phyloP scores from a whole-genome alignment of 2,329 filamentous ascomycete species.

The Paecilomyces formosus region DNA sequence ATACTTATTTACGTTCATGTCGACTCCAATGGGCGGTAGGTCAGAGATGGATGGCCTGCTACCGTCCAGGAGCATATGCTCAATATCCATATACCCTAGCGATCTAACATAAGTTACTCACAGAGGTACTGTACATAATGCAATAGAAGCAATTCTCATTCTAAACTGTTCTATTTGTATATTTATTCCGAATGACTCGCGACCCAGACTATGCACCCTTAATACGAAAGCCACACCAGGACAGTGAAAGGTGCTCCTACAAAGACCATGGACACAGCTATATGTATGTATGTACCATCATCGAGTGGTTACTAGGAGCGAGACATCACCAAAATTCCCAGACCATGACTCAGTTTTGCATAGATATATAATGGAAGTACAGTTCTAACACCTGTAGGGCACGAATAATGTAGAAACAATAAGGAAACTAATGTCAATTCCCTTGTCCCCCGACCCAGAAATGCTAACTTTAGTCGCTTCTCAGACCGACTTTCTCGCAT shows the following conservation, averaged over 20 bases:
- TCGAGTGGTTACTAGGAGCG: not conserved
- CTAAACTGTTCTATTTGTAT: not conserved
- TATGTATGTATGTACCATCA: not conserved
- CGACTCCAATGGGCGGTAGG: not conserved
- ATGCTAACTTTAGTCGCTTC: conserved; percentile 27
- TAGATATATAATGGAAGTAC: not conserved
- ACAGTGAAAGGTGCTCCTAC: not conserved
- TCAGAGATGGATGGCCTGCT: not conserved
- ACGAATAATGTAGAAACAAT: not conserved
- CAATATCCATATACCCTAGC: not conserved
- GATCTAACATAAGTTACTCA: not conserved
- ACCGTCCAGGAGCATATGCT: not conserved
- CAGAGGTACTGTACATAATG: not conserved
- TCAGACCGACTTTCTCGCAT: conserved; percentile 32
- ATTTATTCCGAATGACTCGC: not conserved
- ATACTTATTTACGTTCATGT: no score
- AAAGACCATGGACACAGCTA: not conserved
- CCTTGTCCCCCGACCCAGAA: conserved; percentile 27
- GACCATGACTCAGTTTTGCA: not conserved
- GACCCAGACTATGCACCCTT: not conserved
- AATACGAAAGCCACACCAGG: not conserved
- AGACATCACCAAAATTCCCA: not conserved
- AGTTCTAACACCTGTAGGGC: not conserved
- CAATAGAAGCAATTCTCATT: not conserved
- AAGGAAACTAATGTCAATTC: conserved; percentile 5